These are phyloP conservation scores for Bathelium albidoporum DNA, from an alignment of 495 filamentous ascomycete genomes.

Conservation along the genomic window DNA sequence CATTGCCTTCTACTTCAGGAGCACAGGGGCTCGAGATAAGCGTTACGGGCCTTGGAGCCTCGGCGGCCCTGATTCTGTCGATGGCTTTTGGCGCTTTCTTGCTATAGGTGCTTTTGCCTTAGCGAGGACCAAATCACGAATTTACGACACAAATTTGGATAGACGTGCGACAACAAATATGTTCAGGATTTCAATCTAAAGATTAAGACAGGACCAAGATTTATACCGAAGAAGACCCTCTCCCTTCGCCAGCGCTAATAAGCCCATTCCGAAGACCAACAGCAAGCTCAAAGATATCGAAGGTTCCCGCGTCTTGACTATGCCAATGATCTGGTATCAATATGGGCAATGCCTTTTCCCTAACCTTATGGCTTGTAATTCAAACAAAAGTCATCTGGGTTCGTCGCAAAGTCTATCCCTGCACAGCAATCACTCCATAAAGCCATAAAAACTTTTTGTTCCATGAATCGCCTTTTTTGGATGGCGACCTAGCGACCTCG, in stretches of 20 bases:
- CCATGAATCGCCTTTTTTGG: neutral
- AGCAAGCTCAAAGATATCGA: neutral
- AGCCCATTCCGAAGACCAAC: neutral
- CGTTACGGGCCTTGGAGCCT: neutral
- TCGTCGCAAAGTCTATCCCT: neutral
- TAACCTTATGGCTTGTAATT: too few species aligned
- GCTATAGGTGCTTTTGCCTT: neutral
- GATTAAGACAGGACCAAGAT: neutral
- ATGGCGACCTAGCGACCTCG: neutral
- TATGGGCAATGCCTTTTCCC: too few species aligned
- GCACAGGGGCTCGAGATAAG: neutral
- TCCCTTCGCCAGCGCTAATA: neutral
- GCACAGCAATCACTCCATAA: neutral
- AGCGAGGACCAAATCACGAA: neutral
- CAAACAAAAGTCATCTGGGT: too few species aligned
- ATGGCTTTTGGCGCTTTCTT: slow-evolving; percentile 2
- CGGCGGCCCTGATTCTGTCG: neutral
- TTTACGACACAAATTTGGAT: neutral
- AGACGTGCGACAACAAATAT: neutral
- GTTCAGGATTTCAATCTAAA: neutral
- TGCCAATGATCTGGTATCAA: too few species aligned
- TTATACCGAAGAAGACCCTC: neutral
- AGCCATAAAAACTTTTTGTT: neutral
- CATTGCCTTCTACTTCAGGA: neutral
- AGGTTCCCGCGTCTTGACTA: too few species aligned